Evolutionary conservation across 192 early-diverging fungal species (phyloP), one percentile per base, ranked within the genome.

Genomic region (Coemansia sp.): DNA sequence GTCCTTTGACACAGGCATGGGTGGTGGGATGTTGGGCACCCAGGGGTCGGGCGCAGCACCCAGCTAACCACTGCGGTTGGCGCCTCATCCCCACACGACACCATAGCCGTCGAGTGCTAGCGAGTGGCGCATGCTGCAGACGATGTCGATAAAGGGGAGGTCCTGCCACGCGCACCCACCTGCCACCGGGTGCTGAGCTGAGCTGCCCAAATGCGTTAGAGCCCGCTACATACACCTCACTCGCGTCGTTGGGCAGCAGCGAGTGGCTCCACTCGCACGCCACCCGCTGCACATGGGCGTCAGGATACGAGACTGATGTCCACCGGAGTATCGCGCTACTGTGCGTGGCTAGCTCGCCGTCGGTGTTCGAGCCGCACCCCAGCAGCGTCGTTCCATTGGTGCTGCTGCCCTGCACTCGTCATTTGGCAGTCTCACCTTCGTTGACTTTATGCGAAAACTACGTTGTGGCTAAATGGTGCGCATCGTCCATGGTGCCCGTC

Each of bases 51-150:
- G 13, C 0, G 37, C 37, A 29, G 64, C 10, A 3, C 90, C 90
- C 19, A 91, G 75, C 64, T 88, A 87, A 27, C 90, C 90, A 69
- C 81, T 77, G 13, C 90, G 85, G 68, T 87, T 85, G 60, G 87
- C 87, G 9, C 90, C 90, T 85, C 90, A 91, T 3, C 78, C 84
- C 67, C 75, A 88, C n/a, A 83, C 76, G 4, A 13, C 40, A 0
- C 84, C 84, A 13, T 85, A 57, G 2, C 59, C 65, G 53, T 70
- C 63, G 13, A 92, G 50, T 3, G 86, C 81, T 35, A 93, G 40
- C 16, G 84, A 84, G 62, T 93, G 90, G 44, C 89, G 84, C 59
- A 87, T 78, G 1, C 92, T 90, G 63, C 88, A 89, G 6, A 78
- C 85, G 29, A 93, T 70, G 13, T 71, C 67, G 14, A 76, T 65